These are phyloP conservation scores for Musa beccarii DNA, from an alignment of 176 grass and related monocot species.

Conservation along the genomic window DNA sequence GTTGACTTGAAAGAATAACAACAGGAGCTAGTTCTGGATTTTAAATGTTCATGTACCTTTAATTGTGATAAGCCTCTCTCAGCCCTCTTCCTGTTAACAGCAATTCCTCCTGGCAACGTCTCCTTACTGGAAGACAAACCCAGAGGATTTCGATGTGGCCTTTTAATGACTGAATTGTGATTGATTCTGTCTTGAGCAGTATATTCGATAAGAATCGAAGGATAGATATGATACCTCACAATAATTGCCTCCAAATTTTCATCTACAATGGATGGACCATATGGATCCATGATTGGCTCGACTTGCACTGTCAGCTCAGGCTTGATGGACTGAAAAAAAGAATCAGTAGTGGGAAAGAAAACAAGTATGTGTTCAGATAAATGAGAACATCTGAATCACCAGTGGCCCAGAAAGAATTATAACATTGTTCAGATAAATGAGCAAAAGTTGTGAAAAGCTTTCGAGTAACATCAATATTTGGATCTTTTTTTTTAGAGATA, in stretches of 20 bases:
- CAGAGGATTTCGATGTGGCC: not conserved
- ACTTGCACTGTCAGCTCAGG: conserved; percentile 46
- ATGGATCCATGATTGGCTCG: conserved; percentile 66
- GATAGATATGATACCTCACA: conserved; percentile 52
- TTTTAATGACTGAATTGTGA: not conserved
- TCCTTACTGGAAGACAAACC: conserved; percentile 51
- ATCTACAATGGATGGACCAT: conserved; percentile 70
- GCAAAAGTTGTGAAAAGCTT: too few relatives aligned
- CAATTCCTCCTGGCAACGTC: conserved; percentile 55
- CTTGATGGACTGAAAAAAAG: conserved; percentile 52
- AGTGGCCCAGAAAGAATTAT: not conserved
- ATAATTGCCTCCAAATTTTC: conserved; percentile 61
- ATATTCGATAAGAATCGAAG: not conserved
- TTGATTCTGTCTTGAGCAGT: not conserved
- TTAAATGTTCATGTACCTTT: conserved; percentile 32
- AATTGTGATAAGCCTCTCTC: conserved; percentile 61
- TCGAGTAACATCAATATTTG: too few relatives aligned
- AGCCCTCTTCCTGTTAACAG: conserved; percentile 78
- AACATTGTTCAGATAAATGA: conserved; percentile 2
- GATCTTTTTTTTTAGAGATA: too few relatives aligned
- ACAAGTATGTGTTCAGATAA: not conserved
- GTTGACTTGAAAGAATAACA: not conserved
- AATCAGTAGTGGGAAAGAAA: not conserved
- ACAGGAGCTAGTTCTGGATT: not conserved
- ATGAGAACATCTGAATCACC: not conserved